Evolutionary conservation across 2,329 filamentous ascomycete species (phyloP), one percentile per base, ranked within the genome.

Genomic region (Chrysoporthe austroafricana): DNA sequence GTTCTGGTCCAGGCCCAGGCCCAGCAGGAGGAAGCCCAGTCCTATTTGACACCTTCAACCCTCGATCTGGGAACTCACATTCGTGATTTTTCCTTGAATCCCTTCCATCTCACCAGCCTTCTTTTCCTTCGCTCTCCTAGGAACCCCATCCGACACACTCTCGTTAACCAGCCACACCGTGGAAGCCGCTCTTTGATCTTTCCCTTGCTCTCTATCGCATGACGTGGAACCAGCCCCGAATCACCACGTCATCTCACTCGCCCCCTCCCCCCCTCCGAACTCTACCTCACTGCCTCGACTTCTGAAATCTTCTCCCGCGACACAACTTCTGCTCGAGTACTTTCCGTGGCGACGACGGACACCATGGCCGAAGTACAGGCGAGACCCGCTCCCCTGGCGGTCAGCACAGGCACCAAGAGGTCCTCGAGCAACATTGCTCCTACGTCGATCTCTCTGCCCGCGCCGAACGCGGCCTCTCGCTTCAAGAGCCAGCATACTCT

Each of bases 401-500:
- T 71, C 46, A 63, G 62, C 69, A 66, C 70, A 54, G 71, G 72
- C 50, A 46, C 64, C 54, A 66, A 63, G 44, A 64, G 64, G 52
- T 64, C 69, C 36, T 44, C 66, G 43, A 56, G 72, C 48, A 63
- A 64, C 64, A 69, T 66, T 16, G 70, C 70, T 43, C 72, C 70
- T 8, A 68, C 70, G 26, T 73, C 74, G 26, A 73, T 75, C 62
- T 54, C 75, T 18, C 71, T 76, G 13, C 73, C 74, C n/a, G 70
- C 73, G 13, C 73, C 73, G 16, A 69, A 69, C 44, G 73, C 74
- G 21, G 69, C 76, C 18, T 74, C 74, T 56, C 76, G 76, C n/a
- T 54, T 79, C 39, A 76, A 73, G 67, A 77, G 71, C 66, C 84
- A 86, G 72, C 78, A 88, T 36, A 82, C 81, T 36, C 76, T 90